Base-by-base conservation (phyloP, 179 eudicot species). In the Patellifolia procumbens region DNA sequence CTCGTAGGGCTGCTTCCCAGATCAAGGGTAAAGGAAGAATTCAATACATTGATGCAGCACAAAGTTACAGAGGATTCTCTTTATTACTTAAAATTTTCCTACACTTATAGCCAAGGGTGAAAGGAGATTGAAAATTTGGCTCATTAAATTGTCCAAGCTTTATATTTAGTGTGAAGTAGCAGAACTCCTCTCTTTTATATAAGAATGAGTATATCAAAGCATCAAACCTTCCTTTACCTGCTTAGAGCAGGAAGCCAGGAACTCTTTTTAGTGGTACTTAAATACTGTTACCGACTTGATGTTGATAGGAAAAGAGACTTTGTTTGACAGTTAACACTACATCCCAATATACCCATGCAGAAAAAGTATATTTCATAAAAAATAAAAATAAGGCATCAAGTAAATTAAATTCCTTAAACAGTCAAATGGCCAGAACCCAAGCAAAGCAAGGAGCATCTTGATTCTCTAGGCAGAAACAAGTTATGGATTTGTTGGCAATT, bases 371-470 rank as follows among this genome's bases (percentile, higher is more conserved):
- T 26, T 29, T 55, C 15, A 9, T 0, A 35, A 60, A 60, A 19
- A 28, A 28, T 60, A 28, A 29, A 29, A 15, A 29, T 60, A 60
- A 7, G 22, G 34, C 42, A 73, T 31, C 19, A 60, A 58, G 29
- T 42, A 74, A 39, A 59, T 43, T 7, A 45, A 74, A 49, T 28
- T 63, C 77, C 34, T 42, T 62, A n/a, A 16, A 58, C 15, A 46
- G 63, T 48, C 61, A 48, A 48, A 7, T 37, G 42, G 42, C 20
- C 39, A 32, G 34, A 48, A 42, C 13, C 68, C 46, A 61, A 45
- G 29, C 15, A 28, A 56, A 58, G 37, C 7, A 61, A 28, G 37
- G 64, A 29, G 19, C 11, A 29, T 2, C 29, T 9, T 3, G 19
- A 4, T 5, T 10, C 8, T 39, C 8, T 39, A 39, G 5, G 20